Percentiles rank a stretch among this genome's conserved stretches.
phyloP scores from a whole-genome alignment of 164 flowering plant genomes.

The Dillenia suffruticosa region DNA sequence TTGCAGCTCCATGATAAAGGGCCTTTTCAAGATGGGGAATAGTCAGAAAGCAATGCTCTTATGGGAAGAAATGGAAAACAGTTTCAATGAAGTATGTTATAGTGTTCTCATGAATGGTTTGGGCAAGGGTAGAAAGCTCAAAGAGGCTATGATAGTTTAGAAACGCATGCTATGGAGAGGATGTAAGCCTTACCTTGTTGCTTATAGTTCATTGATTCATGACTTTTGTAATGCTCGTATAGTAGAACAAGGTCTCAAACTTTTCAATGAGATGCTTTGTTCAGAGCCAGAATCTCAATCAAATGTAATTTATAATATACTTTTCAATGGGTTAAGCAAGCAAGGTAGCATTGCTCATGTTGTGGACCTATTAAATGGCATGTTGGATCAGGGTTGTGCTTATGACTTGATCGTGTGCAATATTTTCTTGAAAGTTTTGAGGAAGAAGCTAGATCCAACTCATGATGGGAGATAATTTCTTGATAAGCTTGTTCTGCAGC shows the following conservation, averaged over 20 bases:
- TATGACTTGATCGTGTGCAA: slow-evolving; percentile 73
- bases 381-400: slow-evolving; percentile 75
- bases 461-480: slow-evolving; percentile 66
- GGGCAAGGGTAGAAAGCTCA: slow-evolving; percentile 52
- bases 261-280: slow-evolving; percentile 74
- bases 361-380: slow-evolving; percentile 54
- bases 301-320: slow-evolving; percentile 77
- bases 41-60: slow-evolving; percentile 50
- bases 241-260: slow-evolving; percentile 58
- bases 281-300: slow-evolving; percentile 47
- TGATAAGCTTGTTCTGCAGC: slow-evolving; percentile 64
- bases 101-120: slow-evolving; percentile 78
- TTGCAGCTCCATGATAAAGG: slow-evolving; percentile 77
- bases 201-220: slow-evolving; percentile 76
- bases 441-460: slow-evolving; percentile 47
- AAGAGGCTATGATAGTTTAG: slow-evolving; percentile 71
- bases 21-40: slow-evolving; percentile 50
- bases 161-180: slow-evolving; percentile 66
- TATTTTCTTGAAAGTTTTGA: slow-evolving; percentile 52
- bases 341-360: slow-evolving; percentile 45
- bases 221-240: slow-evolving; percentile 69
- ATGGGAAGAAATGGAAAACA: slow-evolving; percentile 68
- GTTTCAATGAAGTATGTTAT: slow-evolving; percentile 50
- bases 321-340: slow-evolving; percentile 62
- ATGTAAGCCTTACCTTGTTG: slow-evolving; percentile 62